A percentile compares a stretch with the other conserved stretches of the same genome.
These are phyloP conservation scores for Hericium rajendrae DNA, from an alignment of 768 basidiomycete species.

Conservation along the genomic window DNA sequence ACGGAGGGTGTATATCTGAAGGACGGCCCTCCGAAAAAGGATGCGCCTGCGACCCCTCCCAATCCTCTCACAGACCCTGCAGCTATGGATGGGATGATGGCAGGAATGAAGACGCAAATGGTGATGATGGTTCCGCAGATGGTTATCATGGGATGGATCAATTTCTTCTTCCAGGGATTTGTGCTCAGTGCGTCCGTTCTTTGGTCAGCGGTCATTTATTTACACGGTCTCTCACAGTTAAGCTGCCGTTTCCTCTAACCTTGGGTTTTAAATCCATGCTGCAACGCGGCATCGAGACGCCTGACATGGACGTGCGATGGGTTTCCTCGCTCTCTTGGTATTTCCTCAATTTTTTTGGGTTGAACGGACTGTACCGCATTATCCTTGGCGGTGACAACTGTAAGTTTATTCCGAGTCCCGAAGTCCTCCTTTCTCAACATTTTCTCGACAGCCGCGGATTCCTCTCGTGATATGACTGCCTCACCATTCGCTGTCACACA, in stretches of 20 bases:
- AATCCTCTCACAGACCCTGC: conserved; percentile 86
- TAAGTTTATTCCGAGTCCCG: conserved; percentile 28
- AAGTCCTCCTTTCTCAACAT: conserved; percentile 1
- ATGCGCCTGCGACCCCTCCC: conserved; percentile 45
- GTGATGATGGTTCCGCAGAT: conserved; percentile 99
- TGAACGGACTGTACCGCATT: conserved; percentile 92
- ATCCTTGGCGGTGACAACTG: conserved; percentile 87
- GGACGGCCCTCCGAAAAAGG: conserved; percentile 63
- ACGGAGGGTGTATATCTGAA: conserved; percentile 77
- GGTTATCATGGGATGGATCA: conserved; percentile 99
- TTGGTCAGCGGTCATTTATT: neutral
- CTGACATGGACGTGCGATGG: conserved; percentile 98
- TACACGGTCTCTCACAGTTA: conserved; percentile 54
- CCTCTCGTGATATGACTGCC: conserved; percentile 62
- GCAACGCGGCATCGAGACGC: conserved; percentile 89
- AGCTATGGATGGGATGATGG: conserved; percentile 98
- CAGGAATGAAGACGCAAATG: conserved; percentile 97
- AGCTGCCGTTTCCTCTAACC: conserved; percentile 93
- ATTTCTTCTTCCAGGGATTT: conserved; percentile 98
- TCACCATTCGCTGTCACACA: conserved; percentile 54
- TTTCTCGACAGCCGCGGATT: conserved; percentile 55
- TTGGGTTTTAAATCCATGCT: conserved; percentile 97
- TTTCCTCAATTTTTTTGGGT: conserved; percentile 96
- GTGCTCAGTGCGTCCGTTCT: conserved; percentile 71
- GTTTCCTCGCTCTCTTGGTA: conserved; percentile 99